Evolutionary conservation across 768 basidiomycete species (phyloP).

Genomic region (Chalciporus pseudorubinellus): DNA sequence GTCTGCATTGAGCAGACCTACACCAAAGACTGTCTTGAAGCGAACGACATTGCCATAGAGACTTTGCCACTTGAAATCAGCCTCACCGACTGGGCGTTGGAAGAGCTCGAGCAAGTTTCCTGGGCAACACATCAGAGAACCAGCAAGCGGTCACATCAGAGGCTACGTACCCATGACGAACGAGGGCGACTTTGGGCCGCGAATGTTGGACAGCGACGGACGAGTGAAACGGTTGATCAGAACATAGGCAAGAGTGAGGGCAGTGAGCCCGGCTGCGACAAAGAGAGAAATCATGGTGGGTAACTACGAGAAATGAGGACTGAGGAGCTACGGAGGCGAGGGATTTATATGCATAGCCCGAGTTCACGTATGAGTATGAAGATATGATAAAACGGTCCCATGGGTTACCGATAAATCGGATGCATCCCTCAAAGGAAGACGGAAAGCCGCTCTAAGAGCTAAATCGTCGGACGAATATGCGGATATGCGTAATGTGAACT

Average conservation of each 20-base stretch:
- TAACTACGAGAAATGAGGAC: background rate
- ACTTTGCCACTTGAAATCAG: slow-evolving; percentile 31
- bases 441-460: background rate
- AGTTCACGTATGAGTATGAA: slow-evolving; percentile 3
- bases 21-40: slow-evolving; percentile 29
- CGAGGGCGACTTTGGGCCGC: slow-evolving; percentile 22
- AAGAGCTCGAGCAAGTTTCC: slow-evolving; percentile 31
- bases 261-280: slow-evolving; percentile 1
- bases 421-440: background rate
- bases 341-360: slow-evolving; percentile 2
- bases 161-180: slow-evolving; percentile 17
- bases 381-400: background rate
- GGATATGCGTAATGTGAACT: too few relatives aligned
- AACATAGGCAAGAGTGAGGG: slow-evolving; percentile 7
- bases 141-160: background rate
- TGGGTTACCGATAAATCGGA: background rate
- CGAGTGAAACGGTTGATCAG: background rate
- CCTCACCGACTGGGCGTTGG: slow-evolving; percentile 24
- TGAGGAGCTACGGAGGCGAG: background rate
- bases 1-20: background rate
- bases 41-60: slow-evolving; percentile 30
- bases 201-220: slow-evolving; percentile 14
- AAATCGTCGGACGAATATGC: background rate
- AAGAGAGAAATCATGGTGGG: slow-evolving; percentile 10
- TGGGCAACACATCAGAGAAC: slow-evolving; percentile 21